Evolutionary conservation across 2,329 filamentous ascomycete species (phyloP).

Genomic region (Leptographium lundbergii): DNA sequence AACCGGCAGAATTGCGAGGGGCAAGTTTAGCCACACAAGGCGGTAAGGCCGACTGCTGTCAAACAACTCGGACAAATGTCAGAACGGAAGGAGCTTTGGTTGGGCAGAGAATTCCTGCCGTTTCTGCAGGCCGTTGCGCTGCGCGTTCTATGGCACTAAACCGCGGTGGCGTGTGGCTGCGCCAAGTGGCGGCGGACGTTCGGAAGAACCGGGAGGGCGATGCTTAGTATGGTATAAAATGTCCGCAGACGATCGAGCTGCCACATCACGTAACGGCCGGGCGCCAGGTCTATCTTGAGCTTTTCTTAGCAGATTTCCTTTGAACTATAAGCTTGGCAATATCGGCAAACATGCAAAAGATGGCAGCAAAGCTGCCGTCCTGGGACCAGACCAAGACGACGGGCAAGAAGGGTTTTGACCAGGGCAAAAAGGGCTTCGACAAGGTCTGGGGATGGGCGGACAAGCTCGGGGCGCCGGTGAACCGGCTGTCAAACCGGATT

Average conservation of each 20-base stretch:
- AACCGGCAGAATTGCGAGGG: neutral
- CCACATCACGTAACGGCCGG: neutral
- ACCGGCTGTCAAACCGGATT: conserved; percentile 21
- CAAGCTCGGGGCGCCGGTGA: conserved; percentile 32
- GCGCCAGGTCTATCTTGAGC: neutral
- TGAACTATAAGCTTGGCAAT: neutral
- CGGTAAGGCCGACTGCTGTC: neutral
- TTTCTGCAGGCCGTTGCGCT: neutral
- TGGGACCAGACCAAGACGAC: conserved; percentile 41
- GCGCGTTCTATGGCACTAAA: neutral
- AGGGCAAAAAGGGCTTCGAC: conserved; percentile 56
- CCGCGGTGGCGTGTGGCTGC: neutral
- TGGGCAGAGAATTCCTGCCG: neutral
- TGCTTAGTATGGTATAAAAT: neutral
- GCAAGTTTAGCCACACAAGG: neutral
- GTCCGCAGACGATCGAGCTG: neutral
- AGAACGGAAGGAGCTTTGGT: neutral
- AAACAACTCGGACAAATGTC: neutral
- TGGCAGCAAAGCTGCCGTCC: conserved; percentile 23
- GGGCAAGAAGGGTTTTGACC: conserved; percentile 6
- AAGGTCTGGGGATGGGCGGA: conserved; percentile 56
- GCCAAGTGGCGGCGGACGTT: neutral
- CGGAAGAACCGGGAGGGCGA: neutral
- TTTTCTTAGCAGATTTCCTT: neutral
- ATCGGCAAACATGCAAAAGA: conserved; percentile 22